Base-by-base conservation (phyloP, 1,139 yeast genomes). In the Yamadazyma aaseri region DNA sequence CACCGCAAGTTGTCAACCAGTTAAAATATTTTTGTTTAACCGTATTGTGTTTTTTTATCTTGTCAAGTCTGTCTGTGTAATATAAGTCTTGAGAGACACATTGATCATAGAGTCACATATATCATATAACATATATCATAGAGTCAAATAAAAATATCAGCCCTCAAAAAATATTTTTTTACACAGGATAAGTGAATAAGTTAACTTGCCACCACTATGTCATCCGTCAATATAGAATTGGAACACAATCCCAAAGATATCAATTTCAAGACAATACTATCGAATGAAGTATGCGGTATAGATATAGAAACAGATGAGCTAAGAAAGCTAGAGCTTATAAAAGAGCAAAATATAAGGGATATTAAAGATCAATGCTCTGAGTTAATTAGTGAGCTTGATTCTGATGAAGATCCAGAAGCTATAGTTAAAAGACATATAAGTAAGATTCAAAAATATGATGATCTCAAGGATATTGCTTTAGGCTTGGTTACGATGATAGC, bases 401-500 rank as follows among this genome's bases (percentile, higher is more conserved):
- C 56, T 1, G 50, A 56, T 26, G 49, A 49, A 16, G 52, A 59
- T 28, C 63, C 64, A 5, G 63, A 53, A 34, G 55, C 60, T 4
- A 61, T 73, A 3, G 66, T 71, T 24, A 65, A 64, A 37, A 56
- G 51, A 33, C 79, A 75, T 42, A 65, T 74, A 23, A 49, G 54
- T 34, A 65, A 64, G 42, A 51, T 74, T 31, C 63, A 67, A 35
- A 53, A 60, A 39, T 75, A 75, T 50, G 68, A 74, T 43, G 79
- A 73, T 36, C 52, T 74, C 33, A 67, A 69, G 41, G 80, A 73
- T 45, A 62, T 70, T 12, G 79, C 79, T 1, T 51, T 73, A 42
- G 71, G 69, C 3, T 51, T 76, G 39, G 66, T 75, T 17, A 62
- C 71, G 21, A 58, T 72, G 63, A 73, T 75, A 32, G 78, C 79